Evolutionary conservation across 257 asterid genomes (phyloP), one percentile per base, ranked within the genome.

Genomic region (Knoxia roxburghii): DNA sequence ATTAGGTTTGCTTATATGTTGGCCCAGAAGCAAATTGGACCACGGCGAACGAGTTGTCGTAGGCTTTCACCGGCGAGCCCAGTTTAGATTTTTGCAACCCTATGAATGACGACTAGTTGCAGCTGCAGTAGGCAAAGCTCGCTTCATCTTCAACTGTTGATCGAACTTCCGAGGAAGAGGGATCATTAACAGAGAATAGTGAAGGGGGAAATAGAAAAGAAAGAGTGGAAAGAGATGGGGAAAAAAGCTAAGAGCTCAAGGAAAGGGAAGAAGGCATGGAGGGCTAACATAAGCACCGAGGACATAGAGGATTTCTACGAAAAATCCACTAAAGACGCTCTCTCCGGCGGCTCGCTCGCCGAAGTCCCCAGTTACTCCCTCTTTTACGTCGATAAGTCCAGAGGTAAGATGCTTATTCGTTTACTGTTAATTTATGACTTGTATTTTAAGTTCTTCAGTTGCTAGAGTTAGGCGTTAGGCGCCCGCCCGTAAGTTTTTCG

Each of bases 231-330:
- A 61, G 39, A 26, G 64, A 91, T 94, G 99, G 97, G 99, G 60
- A 93, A 93, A 83, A 85, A 41, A 72, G 49, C 96, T 12, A 90
- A 88, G 76, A 75, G 80, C 75, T 93, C 99, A 18, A 80, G 99
- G 77, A 93, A 93, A 61, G 97, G 99, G 30, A 94, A 94, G 84
- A 94, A 94, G 82, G 99, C 70, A 57, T 94, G 99, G 99, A 88
- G 97, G 67, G 96, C 96, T 41, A 94, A 90, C 74, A 94, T 94
- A 14, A 90, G 91, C 85, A 87, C 96, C 0, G 89, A 87, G 62
- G 97, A 94, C 20, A 68, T 94, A 24, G 96, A 94, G 52, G 96
- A 94, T 41, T 94, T 65, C 80, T 90, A 80, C 37, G 99, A 94
- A 50, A 90, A 90, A 52, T 75, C 95, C 37, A 94, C 95, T 0